Evolutionary conservation across 306 rosid genomes (phyloP), one percentile per base, ranked within the genome.

Genomic region (Sphenostylis stenocarpa): DNA sequence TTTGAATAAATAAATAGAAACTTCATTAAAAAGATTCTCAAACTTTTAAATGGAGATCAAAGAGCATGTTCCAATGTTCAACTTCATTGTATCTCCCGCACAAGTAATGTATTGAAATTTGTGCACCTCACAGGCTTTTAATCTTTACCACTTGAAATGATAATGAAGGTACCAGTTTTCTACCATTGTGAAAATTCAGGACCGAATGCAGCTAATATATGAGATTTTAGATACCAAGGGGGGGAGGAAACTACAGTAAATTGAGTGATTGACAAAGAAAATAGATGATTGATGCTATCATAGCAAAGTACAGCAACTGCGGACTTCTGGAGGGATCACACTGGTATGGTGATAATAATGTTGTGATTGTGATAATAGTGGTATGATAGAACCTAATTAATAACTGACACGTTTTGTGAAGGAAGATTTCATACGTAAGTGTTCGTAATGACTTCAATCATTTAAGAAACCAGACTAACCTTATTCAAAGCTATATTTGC

Each of bases 401-500:
- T 67, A 61, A 5, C 61, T n/a, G 11, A 15, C 4, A 65, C 12
- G 17, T 28, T 39, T 4, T 3, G 55, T 16, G 45, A 63, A 33
- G 12, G 47, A 63, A 70, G 34, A 62, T 76, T 62, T 29, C 62
- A 53, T 70, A 41, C 36, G 53, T 1, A 24, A 53, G 17, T 66
- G 47, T 66, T 66, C 33, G 55, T 38, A 16, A 49, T 31, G 61
- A 77, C 77, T 44, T n/a, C 76, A 52, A 29, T 26, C 55, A 62
- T 48, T 52, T 65, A 23, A 51, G 41, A 71, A 58, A 58, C 24
- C 23, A 78, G 31, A 69, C 19, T 62, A 72, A 92, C 98, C 98
- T 91, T 92, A 29, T 75, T 80, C 85, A 96, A 88, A 76, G 99
- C 98, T n/a, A 53, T 12, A 72, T 90, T 91, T 51, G 92, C 97